Conservation (phyloP, 2,329 filamentous ascomycete genomes). For the Apiospora hydei region DNA sequence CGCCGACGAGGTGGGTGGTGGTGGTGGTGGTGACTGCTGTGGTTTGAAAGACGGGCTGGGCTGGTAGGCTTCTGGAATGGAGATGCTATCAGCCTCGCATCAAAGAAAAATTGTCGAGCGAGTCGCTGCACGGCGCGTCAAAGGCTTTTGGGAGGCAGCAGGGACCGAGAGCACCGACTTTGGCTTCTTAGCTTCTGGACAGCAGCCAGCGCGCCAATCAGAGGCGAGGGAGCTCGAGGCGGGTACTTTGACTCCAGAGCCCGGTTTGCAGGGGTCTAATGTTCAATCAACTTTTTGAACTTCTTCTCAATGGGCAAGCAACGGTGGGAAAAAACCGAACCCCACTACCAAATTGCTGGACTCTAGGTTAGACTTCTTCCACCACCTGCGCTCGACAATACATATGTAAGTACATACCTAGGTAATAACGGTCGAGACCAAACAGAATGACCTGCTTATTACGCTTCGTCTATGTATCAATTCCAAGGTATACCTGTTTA, state of each 20-base stretch:
- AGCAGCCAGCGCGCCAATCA: constrained; percentile 11
- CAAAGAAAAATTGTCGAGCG: constrained; percentile 21
- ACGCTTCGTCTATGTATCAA: no score
- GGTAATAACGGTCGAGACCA: no score
- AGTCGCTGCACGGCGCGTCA: not conserved
- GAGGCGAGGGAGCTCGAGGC: not conserved
- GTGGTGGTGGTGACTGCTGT: constrained; percentile 12
- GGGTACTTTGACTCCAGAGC: not conserved
- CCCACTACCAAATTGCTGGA: not conserved
- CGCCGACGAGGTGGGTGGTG: constrained; percentile 4
- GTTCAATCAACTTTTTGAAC: no score
- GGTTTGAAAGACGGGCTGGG: not conserved
- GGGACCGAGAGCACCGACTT: constrained; percentile 5
- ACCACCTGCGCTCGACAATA: no score
- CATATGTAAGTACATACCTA: no score
- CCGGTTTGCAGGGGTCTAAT: not conserved
- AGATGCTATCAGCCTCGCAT: constrained; percentile 18
- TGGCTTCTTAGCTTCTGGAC: not conserved
- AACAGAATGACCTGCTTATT: no score
- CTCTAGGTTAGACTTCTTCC: no score
- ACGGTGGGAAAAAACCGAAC: not conserved
- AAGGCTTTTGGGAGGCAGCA: not conserved
- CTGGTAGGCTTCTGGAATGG: not conserved
- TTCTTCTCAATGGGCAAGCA: not conserved
- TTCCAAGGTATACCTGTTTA: not conserved